A percentile compares a stretch with the other conserved stretches of the same genome.
These are phyloP conservation scores for Butyriboletus pseudospeciosus DNA, from an alignment of 1,284 basidiomycete species.

Conservation along the genomic window DNA sequence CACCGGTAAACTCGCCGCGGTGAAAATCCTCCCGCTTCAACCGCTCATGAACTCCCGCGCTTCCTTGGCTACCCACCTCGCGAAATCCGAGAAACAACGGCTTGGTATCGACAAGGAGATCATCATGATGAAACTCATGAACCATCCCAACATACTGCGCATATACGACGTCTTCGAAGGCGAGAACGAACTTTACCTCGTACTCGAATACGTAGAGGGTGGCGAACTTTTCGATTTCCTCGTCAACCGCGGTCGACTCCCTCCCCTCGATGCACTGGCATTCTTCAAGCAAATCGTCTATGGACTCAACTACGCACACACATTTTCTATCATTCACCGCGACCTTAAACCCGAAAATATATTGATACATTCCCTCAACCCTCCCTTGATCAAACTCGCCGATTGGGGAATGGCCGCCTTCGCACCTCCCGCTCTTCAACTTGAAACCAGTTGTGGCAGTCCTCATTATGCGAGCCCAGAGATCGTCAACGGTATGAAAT, in stretches of 20 bases:
- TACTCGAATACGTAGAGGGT: conserved; percentile 96
- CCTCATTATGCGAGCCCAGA: conserved; percentile 99
- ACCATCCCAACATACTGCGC: conserved; percentile 94
- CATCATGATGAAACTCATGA: conserved; percentile 99
- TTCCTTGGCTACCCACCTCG: conserved; percentile 67
- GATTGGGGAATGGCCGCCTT: conserved; percentile 99
- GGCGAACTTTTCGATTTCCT: conserved; percentile 99
- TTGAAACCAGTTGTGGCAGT: conserved; percentile 95
- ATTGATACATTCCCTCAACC: conserved; percentile 75
- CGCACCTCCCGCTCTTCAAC: conserved; percentile 71
- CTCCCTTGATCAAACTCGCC: conserved; percentile 92
- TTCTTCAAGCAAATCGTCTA: conserved; percentile 98
- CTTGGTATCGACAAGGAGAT: conserved; percentile 96
- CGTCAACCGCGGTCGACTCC: conserved; percentile 82
- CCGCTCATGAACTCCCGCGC: conserved; percentile 75
- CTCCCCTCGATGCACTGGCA: conserved; percentile 78
- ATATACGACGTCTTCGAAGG: conserved; percentile 98
- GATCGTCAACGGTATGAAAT: conserved; percentile 92
- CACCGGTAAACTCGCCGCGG: conserved; percentile 91
- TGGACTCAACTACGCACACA: conserved; percentile 96
- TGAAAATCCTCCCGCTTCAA: conserved; percentile 95
- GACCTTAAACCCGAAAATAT: conserved; percentile 99
- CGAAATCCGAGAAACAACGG: conserved; percentile 83
- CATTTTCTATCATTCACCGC: conserved; percentile 98
- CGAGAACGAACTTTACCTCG: conserved; percentile 85